Percentiles rank a stretch among this genome's conserved stretches.
Conservation (phyloP, 257 asterid species). For the Primulina huaijiensis region DNA sequence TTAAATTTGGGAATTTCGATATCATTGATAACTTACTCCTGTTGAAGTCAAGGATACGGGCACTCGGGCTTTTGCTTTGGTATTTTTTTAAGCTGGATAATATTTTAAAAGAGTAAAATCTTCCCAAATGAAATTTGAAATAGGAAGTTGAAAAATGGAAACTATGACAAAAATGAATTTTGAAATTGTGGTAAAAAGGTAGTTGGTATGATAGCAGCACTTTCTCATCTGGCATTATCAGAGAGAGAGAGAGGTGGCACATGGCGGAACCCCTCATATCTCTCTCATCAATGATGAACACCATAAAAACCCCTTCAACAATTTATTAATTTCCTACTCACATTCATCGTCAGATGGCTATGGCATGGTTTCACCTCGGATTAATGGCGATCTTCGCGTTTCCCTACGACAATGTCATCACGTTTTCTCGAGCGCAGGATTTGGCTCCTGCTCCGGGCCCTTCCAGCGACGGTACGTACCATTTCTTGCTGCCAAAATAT, state of each 20-base stretch:
- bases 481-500: neutral
- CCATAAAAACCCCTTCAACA: neutral
- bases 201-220: neutral
- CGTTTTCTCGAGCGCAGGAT: conserved; percentile 21
- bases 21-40: too few relatives aligned
- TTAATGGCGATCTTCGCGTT: conserved; percentile 18
- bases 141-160: too few relatives aligned
- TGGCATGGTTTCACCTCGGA: conserved; percentile 1
- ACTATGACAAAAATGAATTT: too few relatives aligned
- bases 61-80: too few relatives aligned
- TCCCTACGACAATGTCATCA: conserved; percentile 4
- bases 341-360: neutral
- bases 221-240: neutral
- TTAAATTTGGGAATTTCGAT: too few relatives aligned
- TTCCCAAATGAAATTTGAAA: too few relatives aligned
- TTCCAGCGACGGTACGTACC: conserved; percentile 26
- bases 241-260: neutral
- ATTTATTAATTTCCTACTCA: neutral
- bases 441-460: conserved; percentile 27
- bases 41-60: too few relatives aligned
- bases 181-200: too few relatives aligned
- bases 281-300: neutral
- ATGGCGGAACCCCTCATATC: neutral
- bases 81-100: too few relatives aligned
- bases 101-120: too few relatives aligned